Base-by-base conservation (phyloP, 768 basidiomycete species). In the Serendipita sp. region DNA sequence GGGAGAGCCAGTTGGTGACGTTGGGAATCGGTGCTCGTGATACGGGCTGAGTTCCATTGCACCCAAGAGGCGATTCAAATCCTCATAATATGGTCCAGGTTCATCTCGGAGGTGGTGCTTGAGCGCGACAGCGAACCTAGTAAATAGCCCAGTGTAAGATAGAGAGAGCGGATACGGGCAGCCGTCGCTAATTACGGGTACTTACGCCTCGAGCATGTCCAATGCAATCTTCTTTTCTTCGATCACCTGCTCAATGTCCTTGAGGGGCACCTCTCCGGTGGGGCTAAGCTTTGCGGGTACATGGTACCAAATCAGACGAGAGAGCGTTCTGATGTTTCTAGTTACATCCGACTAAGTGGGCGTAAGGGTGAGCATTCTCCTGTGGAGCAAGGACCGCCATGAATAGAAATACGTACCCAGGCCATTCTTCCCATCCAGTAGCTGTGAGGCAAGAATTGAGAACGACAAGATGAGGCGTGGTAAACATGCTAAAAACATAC, bases 71-170 rank as follows among this genome's bases (percentile, higher is more conserved):
- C 51, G 65, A 62, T 51, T 64, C 16, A 60, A 35, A 35, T 60
- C 56, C 30, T 80, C 75, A 69, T 84, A 84, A 84, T 74, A 45
- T 77, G 77, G 67, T 83, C 85, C 1, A 86, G 73, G 68, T 85
- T 84, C 66, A 78, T 81, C 80, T 72, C 84, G 76, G 30, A 85
- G 72, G 68, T 85, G 83, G 70, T 85, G 85, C 69, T 85, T 85
- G 11, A 84, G 67, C 0, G 83, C 76, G 13, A 84, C 76, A 3
- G 78, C 73, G 66, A 81, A 85, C 2, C 83, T 83, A 65, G 41
- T 3, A 41, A 28, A 63, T 7, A 52, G 7, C 8, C 30, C 48
- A n/a, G 41, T 41, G 41, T 41, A 41, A 51, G n/a, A 51, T 0
- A 32, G n/a, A 8, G 8, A 23, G 23, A 23, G 23, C 1, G 23